A percentile compares a stretch with the other conserved stretches of the same genome.
Evolutionary conservation across 148 eudicot genomes (phyloP).

Genomic region (Dianthus caryophyllus): DNA sequence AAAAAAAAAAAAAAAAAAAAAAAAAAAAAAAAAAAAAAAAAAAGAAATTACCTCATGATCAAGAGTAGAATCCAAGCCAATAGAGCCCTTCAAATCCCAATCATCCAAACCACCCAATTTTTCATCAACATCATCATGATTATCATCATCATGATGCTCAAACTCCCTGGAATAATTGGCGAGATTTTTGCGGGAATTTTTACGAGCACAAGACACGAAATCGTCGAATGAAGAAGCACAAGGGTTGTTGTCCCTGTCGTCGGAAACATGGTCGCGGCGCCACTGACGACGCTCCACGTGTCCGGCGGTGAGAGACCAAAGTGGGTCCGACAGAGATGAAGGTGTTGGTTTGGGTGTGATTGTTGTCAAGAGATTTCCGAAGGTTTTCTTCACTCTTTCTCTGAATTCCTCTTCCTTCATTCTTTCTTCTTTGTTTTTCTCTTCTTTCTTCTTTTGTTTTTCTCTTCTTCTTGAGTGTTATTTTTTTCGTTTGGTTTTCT

Average conservation of each 20-base stretch:
- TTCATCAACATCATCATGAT: background rate
- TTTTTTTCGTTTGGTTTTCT: too few relatives aligned
- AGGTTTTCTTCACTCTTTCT: constrained; percentile 33
- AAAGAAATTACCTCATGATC: constrained; percentile 28
- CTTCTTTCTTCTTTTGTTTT: too few relatives aligned
- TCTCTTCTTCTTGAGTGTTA: too few relatives aligned
- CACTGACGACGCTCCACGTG: constrained; percentile 23
- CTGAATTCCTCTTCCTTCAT: constrained; percentile 19
- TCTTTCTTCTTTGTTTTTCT: background rate
- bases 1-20: background rate
- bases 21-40: background rate
- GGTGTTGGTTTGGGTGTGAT: constrained; percentile 8
- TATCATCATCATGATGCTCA: background rate
- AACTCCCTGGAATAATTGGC: constrained; percentile 17
- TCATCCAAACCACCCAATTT: constrained; percentile 19
- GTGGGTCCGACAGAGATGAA: constrained; percentile 16
- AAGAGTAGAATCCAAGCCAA: constrained; percentile 39
- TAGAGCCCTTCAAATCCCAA: constrained; percentile 30
- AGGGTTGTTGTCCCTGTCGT: constrained; percentile 28
- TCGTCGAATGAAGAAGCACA: constrained; percentile 30
- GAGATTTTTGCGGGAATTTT: constrained; percentile 20
- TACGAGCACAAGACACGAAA: constrained; percentile 23
- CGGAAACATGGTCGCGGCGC: constrained; percentile 30
- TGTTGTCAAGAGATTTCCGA: constrained; percentile 26
- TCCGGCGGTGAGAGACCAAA: constrained; percentile 27